A percentile compares a stretch with the other conserved stretches of the same genome.
Conservation (phyloP, 495 filamentous ascomycete species). For the Cercophora sp. region DNA sequence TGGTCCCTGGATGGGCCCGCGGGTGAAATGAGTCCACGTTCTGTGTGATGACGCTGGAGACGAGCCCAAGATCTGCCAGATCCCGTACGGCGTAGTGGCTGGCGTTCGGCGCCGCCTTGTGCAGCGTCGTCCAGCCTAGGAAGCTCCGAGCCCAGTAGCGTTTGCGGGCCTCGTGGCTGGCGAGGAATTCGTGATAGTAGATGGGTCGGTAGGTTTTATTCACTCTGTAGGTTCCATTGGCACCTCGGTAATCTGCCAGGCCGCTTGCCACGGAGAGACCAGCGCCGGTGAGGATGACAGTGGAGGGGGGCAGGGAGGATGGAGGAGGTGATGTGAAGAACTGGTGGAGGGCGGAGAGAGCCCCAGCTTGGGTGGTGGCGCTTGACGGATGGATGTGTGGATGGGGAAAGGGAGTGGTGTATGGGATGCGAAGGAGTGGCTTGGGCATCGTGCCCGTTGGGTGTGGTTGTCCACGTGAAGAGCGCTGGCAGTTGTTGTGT, state of each 20-base stretch:
- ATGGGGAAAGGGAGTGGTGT: constrained; percentile 76
- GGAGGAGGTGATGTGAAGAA: constrained; percentile 65
- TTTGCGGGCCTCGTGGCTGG: constrained; percentile 81
- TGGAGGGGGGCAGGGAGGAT: constrained; percentile 39
- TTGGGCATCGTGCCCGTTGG: constrained; percentile 24
- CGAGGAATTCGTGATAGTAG: constrained; percentile 84
- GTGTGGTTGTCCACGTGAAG: too few species aligned
- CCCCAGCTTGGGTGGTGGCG: constrained; percentile 65
- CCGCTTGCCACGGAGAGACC: constrained; percentile 93
- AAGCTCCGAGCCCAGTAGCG: constrained; percentile 96
- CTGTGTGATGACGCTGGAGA: constrained; percentile 82
- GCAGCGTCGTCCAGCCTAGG: constrained; percentile 80
- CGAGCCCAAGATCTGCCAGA: constrained; percentile 64
- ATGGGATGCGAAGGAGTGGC: constrained; percentile 77
- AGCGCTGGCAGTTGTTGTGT: too few species aligned
- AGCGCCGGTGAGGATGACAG: constrained; percentile 82
- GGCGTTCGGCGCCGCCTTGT: constrained; percentile 72
- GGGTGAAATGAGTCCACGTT: constrained; percentile 96
- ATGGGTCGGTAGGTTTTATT: constrained; percentile 88
- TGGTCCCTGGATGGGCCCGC: constrained; percentile 65
- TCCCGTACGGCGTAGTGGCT: constrained; percentile 72
- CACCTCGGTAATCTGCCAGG: constrained; percentile 86
- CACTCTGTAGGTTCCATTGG: constrained; percentile 84
- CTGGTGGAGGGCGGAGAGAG: constrained; percentile 66
- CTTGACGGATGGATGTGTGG: constrained; percentile 68